Evolutionary conservation across 192 early-diverging fungal genomes (phyloP), one percentile per base, ranked within the genome.

Genomic region (Coemansia sp.): DNA sequence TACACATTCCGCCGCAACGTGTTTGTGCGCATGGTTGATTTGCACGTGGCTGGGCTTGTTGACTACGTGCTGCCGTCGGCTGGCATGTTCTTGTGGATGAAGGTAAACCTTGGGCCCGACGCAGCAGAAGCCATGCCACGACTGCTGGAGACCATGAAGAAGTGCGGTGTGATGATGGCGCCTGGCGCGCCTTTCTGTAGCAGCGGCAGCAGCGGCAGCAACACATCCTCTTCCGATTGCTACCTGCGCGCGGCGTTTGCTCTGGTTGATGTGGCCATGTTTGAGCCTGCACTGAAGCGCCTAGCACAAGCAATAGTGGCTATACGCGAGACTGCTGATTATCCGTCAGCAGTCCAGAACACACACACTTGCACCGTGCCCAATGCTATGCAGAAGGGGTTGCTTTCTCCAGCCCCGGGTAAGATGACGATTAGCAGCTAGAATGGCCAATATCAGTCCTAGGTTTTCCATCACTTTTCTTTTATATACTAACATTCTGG

Each of bases 1-100:
- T 98, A 98, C 72, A 67, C 81, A n/a, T 61, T 77, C 9, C 91
- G 90, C 58, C 85, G 90, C 51, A 80, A 93, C 46, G 63, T 71
- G 45, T 95, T 96, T 65, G 69, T 93, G n/a, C 60, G 72, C 20
- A 72, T 74, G 49, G 88, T 90, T 2, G 71, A 87, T 39, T 86
- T 85, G 70, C 86, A 90, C 25, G 70, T 98, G 58, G 38, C 55
- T 11, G 87, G 86, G 0, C 70, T 85, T 38, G 87, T 86, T 10
- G 84, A 87, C 25, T 91, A 87, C 75, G 56, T 71, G 0, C 85
- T 86, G 0, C 91, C 90, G 2, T 68, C 83, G 8, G 85, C 88
- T 10, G 92, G 94, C 38, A 96, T 96, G 94, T 98, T 96, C 83
- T 74, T 95, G 48, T 98, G 96, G 96, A 76, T 93, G 63, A 81